phyloP scores from a whole-genome alignment of 805 yeast genomes.

The Kluyveromyces starmeri region DNA sequence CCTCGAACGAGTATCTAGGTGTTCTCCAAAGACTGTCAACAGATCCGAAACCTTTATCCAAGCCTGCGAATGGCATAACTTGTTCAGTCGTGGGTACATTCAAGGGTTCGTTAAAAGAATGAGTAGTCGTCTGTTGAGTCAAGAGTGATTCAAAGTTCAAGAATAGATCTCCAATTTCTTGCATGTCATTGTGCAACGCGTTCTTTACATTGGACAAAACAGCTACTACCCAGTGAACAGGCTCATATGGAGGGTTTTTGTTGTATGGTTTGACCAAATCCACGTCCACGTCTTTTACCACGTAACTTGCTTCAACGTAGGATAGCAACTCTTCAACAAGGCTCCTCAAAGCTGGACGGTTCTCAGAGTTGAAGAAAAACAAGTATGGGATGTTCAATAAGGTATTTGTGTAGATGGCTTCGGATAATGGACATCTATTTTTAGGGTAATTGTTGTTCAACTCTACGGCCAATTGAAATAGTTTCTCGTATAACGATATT shows the following conservation, averaged over 20 bases:
- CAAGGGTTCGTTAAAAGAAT: constrained; percentile 28
- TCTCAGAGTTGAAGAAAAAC: constrained; percentile 34
- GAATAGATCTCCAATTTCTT: constrained; percentile 31
- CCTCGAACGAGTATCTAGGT: constrained; percentile 54
- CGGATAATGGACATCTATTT: constrained; percentile 51
- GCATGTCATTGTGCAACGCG: constrained; percentile 35
- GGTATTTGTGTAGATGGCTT: constrained; percentile 55
- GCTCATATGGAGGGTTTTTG: constrained; percentile 39
- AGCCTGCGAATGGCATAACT: constrained; percentile 25
- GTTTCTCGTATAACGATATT: constrained; percentile 40
- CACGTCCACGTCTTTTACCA: constrained; percentile 14
- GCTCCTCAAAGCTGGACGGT: constrained; percentile 21
- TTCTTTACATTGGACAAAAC: constrained; percentile 43
- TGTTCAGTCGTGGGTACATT: constrained; percentile 32
- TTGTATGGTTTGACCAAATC: constrained; percentile 22
- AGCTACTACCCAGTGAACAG: constrained; percentile 40
- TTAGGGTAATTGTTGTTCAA: constrained; percentile 43
- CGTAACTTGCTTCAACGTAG: constrained; percentile 31
- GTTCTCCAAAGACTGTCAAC: constrained; percentile 61
- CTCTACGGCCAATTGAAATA: constrained; percentile 47
- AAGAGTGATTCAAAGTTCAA: constrained; percentile 32
- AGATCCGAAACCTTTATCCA: constrained; percentile 36
- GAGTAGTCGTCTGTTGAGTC: constrained; percentile 24
- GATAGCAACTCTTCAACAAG: constrained; percentile 39
- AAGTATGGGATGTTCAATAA: constrained; percentile 59